Percentiles rank a stretch among this genome's conserved stretches.
phyloP scores from a whole-genome alignment of 1,284 basidiomycete genomes.

The Apiotrichum domesticum region DNA sequence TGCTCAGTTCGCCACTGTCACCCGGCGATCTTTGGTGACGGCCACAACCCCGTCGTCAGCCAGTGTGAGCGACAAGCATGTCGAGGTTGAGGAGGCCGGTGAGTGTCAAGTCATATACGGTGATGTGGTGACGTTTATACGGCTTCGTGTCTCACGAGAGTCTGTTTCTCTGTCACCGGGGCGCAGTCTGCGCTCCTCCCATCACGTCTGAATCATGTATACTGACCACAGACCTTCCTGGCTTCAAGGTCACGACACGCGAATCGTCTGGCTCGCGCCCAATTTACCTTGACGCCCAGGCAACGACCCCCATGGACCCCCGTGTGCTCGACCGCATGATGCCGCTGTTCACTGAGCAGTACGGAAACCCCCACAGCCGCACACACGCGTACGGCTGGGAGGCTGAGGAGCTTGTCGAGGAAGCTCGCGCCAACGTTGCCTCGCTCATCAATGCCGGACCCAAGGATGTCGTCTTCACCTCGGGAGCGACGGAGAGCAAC shows the following conservation, averaged over 20 bases:
- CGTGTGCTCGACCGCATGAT: constrained; percentile 97
- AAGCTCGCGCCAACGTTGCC: constrained; percentile 85
- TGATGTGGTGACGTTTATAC: no score
- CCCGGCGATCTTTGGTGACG: constrained; percentile 23
- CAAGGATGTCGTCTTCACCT: constrained; percentile 97
- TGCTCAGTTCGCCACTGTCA: not conserved
- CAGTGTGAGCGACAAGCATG: constrained; percentile 23
- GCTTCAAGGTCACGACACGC: constrained; percentile 68
- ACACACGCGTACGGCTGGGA: constrained; percentile 99
- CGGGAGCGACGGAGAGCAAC: constrained; percentile 96
- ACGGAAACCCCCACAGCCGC: constrained; percentile 95
- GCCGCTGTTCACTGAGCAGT: constrained; percentile 91
- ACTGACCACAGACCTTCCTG: constrained; percentile 62
- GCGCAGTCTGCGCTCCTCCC: no score
- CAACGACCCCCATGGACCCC: constrained; percentile 96
- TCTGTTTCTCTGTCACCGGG: no score
- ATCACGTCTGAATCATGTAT: no score
- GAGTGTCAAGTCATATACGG: constrained; percentile 2
- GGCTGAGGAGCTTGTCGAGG: constrained; percentile 88
- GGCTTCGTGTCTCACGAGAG: no score
- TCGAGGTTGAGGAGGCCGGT: constrained; percentile 18
- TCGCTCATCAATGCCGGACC: constrained; percentile 86
- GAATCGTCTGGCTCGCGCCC: constrained; percentile 52
- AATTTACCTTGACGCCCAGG: constrained; percentile 94
- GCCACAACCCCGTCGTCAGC: constrained; percentile 25